Evolutionary conservation across 768 basidiomycete genomes (phyloP).

Genomic region (Tylopilus subfusipes): DNA sequence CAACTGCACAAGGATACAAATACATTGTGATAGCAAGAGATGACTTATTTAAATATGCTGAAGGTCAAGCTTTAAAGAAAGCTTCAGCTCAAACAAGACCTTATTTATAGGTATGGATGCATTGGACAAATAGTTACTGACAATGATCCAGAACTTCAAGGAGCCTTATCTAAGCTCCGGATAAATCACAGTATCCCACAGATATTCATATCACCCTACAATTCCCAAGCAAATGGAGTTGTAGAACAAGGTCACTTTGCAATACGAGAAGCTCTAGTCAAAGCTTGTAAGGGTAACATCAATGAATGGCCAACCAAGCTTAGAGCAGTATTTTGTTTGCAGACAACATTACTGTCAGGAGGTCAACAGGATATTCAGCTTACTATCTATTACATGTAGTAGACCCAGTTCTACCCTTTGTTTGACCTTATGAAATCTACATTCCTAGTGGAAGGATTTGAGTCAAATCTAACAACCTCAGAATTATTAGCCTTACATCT

Average conservation of each 20-base stretch:
- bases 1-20: not conserved
- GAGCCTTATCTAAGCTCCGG: not conserved
- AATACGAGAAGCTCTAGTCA: not conserved
- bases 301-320: not conserved
- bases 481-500: not conserved
- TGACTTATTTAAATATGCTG: not conserved
- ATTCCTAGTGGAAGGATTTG: not conserved
- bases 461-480: not conserved
- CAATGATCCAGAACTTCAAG: not conserved
- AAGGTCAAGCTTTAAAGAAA: not conserved
- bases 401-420: not conserved
- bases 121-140: not conserved
- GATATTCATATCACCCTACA: not conserved
- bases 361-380: not conserved
- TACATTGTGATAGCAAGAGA: not conserved
- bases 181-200: not conserved
- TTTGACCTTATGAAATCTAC: not conserved
- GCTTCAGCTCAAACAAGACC: not conserved
- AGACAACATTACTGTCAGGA: not conserved
- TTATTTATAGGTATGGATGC: not conserved
- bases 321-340: not conserved
- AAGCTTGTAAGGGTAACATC: not conserved
- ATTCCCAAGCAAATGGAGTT: not conserved
- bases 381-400: not conserved
- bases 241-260: not conserved